Conservation (phyloP, 208 protist genomes). For the Trypanosoma conorhini region DNA sequence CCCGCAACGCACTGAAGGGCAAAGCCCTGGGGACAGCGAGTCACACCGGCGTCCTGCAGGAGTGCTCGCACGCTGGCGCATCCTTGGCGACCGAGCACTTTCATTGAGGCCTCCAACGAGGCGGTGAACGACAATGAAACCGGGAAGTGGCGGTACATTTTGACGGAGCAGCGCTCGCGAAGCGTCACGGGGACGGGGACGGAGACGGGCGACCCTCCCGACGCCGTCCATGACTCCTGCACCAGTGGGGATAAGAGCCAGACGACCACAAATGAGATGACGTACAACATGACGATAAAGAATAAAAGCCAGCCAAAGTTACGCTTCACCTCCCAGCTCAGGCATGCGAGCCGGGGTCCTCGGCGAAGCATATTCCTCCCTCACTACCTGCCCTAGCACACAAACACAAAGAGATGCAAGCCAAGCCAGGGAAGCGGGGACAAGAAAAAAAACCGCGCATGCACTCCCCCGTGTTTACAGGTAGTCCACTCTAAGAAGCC, state of each 20-base stretch:
- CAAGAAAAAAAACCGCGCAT: background rate
- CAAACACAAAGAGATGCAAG: background rate
- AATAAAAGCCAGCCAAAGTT: background rate
- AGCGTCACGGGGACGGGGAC: background rate
- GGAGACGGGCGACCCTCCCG: background rate
- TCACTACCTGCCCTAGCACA: background rate
- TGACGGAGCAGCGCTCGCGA: background rate
- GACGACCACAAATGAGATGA: background rate
- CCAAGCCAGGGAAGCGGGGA: background rate
- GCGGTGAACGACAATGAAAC: background rate
- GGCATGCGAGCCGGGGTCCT: background rate
- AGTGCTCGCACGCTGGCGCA: background rate
- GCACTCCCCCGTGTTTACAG: background rate
- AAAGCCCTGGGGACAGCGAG: background rate
- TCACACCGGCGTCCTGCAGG: background rate
- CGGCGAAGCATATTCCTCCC: background rate
- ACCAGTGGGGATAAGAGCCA: background rate
- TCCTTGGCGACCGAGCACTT: background rate
- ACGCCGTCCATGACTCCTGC: no score
- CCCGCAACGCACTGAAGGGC: slow-evolving; percentile 6
- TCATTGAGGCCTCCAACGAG: background rate
- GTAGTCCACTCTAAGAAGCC: background rate
- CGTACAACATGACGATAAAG: background rate
- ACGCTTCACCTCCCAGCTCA: background rate
- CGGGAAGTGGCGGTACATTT: slow-evolving; percentile 7